Base-by-base conservation (phyloP, 768 basidiomycete genomes). In the Psilocybe tampanensis region DNA sequence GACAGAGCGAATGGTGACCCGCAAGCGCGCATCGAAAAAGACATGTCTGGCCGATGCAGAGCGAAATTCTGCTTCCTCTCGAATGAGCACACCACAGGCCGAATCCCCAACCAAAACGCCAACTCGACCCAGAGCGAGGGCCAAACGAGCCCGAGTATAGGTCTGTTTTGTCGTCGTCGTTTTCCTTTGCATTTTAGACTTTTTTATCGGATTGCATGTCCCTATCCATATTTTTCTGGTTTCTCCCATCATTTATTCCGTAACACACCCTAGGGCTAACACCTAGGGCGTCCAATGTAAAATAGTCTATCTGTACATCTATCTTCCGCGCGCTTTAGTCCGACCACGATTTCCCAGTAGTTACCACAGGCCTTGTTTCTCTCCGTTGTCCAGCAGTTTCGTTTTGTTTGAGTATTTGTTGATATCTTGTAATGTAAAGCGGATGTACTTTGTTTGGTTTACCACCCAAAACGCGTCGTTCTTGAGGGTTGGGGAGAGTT, bases 1-100 rank as follows among this genome's bases (percentile, higher is more conserved):
- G 52, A 44, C 33, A n/a, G 68, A 70, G 54, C 72, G 72, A 5
- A 74, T 75, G 70, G 65, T 74, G 21, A 78, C 76, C 57, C 75
- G 76, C 26, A 72, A 75, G 29, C 69, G 76, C 50, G 71, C 68
- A 26, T 60, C 61, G 15, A 63, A 64, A 44, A 48, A 48, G 18
- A 48, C 41, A 33, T 55, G 56, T 36, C 24, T 34, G 32, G 44
- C 44, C 50, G 56, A 54, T 45, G 26, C 52, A 42, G 53, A 58
- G 42, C 51, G 32, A 48, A n/a, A 62, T 55, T 45, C 22, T 41
- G 39, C 26, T 44, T n/a, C 54, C 24, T 62, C 52, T 12, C 59
- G 60, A 39, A 52, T 43, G 26, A 52, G 55, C 51, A 61, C 60
- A 5, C 64, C 66, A 17, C 41, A 50, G 15, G 21, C 33, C 34